phyloP scores from a whole-genome alignment of 176 grass and related monocot genomes.

The Cymbopogon citratus region DNA sequence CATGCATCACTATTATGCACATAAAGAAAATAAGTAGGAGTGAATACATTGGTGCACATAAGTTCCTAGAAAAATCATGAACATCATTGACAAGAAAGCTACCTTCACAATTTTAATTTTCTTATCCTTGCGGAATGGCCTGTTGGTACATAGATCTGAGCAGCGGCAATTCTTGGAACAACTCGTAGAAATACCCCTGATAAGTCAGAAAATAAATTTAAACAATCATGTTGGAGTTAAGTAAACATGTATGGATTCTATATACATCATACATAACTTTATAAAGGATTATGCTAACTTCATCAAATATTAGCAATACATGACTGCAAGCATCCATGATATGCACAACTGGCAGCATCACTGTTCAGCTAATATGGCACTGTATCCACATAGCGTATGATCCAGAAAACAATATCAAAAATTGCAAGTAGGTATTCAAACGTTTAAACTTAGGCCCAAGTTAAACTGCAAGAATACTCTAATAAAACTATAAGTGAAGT shows the following conservation, averaged over 20 bases:
- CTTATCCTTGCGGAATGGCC: slow-evolving; percentile 90
- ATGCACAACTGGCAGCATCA: neutral
- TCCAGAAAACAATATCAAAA: neutral
- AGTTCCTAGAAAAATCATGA: neutral
- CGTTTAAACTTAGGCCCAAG: neutral
- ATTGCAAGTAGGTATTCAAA: slow-evolving; percentile 2
- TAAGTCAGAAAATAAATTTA: neutral
- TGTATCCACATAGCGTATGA: slow-evolving; percentile 2
- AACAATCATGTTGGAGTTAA: neutral
- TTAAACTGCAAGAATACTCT: neutral
- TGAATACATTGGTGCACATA: slow-evolving; percentile 11
- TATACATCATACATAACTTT: neutral
- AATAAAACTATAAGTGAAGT: neutral
- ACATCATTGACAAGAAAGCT: slow-evolving; percentile 26
- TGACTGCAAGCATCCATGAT: neutral
- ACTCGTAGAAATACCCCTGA: slow-evolving; percentile 82
- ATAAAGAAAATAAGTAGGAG: neutral
- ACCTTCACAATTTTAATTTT: slow-evolving; percentile 99
- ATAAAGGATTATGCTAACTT: neutral
- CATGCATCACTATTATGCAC: neutral
- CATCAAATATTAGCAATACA: neutral
- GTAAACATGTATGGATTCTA: neutral
- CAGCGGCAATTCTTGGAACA: slow-evolving; percentile 92
- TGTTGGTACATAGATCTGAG: slow-evolving; percentile 86
- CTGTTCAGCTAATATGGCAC: slow-evolving; percentile 8